Conservation (phyloP, 306 rosid genomes). For the Astragalus glycyphyllos region DNA sequence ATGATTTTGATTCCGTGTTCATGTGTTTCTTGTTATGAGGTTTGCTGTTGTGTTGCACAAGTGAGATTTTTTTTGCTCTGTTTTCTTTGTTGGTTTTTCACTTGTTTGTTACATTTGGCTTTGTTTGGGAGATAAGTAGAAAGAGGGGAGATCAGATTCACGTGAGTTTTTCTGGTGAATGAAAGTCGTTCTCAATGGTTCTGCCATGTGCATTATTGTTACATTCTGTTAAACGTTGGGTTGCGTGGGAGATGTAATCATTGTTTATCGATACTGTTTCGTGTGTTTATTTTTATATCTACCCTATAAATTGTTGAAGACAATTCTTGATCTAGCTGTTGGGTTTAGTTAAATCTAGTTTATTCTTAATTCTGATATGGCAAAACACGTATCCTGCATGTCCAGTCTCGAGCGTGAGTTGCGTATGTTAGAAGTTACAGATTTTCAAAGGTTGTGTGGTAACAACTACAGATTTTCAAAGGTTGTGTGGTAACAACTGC, state of each 20-base stretch:
- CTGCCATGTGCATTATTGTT: not conserved
- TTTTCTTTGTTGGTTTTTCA: not conserved
- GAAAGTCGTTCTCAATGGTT: constrained; percentile 6
- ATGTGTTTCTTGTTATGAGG: not conserved
- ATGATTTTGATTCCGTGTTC: not conserved
- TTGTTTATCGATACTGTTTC: not conserved
- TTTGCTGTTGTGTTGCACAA: not conserved
- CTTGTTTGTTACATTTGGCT: too few species aligned
- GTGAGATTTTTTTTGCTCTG: too few species aligned
- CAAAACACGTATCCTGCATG: not conserved
- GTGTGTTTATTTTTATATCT: not conserved
- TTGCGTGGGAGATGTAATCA: not conserved
- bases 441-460: too few species aligned
- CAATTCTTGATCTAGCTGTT: not conserved
- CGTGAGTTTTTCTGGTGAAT: not conserved
- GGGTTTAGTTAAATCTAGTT: not conserved
- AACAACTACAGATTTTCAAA: too few species aligned
- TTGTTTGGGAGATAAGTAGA: not conserved
- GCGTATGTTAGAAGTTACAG: too few species aligned
- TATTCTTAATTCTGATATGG: constrained; percentile 8
- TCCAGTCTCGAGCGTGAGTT: not conserved
- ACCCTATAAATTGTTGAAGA: not conserved
- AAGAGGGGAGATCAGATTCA: constrained; percentile 1
- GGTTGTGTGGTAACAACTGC: too few species aligned
- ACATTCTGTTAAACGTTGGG: not conserved